Evolutionary conservation across 352 stramenopile genomes (phyloP), one percentile per base, ranked within the genome.

Genomic region (Phytophthora citrophthora): DNA sequence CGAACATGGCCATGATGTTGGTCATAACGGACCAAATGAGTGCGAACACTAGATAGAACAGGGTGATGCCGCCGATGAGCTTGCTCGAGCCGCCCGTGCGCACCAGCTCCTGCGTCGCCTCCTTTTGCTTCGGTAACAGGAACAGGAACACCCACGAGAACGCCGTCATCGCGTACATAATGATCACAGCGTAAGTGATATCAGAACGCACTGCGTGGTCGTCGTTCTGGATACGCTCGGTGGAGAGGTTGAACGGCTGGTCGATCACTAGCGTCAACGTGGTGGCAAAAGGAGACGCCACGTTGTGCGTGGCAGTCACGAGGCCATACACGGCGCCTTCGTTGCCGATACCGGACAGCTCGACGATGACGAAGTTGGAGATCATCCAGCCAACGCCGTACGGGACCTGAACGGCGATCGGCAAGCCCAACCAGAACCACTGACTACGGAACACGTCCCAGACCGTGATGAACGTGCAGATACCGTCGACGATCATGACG

Each of bases 251-350:
- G 41, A 85, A 81, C 4, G 62, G 68, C 27, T 53, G 50, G 29
- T 81, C 63, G 24, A 84, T 64, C 32, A 75, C 8, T 10, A 74
- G 32, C 36, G 69, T 73, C 15, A 79, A 53, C 8, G 73, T 64
- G 10, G 64, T 72, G 16, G 69, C 60, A 18, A 84, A 75, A 5
- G 69, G 58, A 0, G 41, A 61, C 0, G 67, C 63, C 9, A 84
- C 51, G 36, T 81, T 84, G 53, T 64, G 41, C 27, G 74, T 74
- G 11, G 70, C 71, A 5, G 70, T 77, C 18, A 79, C 44, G 13
- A 84, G 60, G 12, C 75, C 69, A 58, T 76, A 79, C n/a, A 81
- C 67, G 34, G 67, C 73, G 8, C 59, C 72, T 66, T 84, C 75
- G 24, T 79, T 81, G 49, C 75, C 75, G 9, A 73, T 64, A 4